phyloP scores from a whole-genome alignment of 441 rosid species.

The Hypseocharis bilobata region DNA sequence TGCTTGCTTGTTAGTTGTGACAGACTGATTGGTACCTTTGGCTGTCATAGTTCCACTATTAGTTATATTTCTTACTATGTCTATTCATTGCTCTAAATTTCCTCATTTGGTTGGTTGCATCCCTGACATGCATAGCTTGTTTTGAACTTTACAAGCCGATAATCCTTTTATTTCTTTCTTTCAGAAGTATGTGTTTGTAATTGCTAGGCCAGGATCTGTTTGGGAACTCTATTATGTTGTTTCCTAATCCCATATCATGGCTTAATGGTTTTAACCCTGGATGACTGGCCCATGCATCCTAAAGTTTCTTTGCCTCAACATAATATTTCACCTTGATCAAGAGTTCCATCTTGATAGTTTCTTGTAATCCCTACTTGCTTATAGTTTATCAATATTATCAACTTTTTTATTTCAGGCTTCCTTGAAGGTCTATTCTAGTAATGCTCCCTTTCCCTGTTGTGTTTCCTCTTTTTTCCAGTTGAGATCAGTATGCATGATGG shows the following conservation, averaged over 20 bases:
- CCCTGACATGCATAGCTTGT: neutral
- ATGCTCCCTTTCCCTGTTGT: no score
- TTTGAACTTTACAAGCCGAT: neutral
- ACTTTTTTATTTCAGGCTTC: neutral
- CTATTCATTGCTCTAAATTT: neutral
- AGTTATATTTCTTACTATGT: neutral
- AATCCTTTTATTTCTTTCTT: neutral
- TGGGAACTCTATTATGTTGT: neutral
- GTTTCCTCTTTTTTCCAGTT: neutral
- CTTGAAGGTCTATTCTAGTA: neutral
- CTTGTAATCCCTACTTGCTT: conserved; percentile 1
- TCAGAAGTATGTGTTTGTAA: neutral
- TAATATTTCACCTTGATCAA: neutral
- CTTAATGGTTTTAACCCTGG: no score
- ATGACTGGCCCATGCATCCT: no score
- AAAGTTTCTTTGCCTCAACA: neutral
- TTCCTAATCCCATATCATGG: no score
- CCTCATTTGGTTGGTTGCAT: neutral
- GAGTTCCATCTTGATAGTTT: neutral
- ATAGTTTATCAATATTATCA: neutral
- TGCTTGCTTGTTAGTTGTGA: neutral
- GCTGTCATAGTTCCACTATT: neutral
- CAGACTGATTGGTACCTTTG: neutral
- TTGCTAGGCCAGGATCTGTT: neutral
- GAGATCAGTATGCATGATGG: no score